Conservation (phyloP, 192 early-diverging fungal genomes). For the Podochytrium sp. region DNA sequence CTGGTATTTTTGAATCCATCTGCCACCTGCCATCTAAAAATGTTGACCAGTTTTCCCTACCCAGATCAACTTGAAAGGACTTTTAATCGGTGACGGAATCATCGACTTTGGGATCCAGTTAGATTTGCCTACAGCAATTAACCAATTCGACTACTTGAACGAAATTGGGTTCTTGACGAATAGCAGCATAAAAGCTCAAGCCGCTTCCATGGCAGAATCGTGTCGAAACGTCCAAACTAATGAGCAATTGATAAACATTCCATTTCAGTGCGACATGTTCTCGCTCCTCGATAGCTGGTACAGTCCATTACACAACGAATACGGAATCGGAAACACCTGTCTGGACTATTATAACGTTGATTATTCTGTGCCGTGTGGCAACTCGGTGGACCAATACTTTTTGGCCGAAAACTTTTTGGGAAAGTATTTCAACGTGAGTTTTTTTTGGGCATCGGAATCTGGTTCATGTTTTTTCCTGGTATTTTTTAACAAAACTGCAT, state of each 20-base stretch:
- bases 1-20: neutral
- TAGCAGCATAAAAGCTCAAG: neutral
- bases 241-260: neutral
- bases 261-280: constrained; percentile 1
- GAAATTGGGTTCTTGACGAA: neutral
- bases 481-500: no score
- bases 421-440: neutral
- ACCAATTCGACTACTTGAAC: neutral
- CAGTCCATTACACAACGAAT: neutral
- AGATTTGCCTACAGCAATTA: neutral
- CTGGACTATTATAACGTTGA: constrained; percentile 23
- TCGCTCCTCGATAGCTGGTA: neutral
- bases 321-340: neutral
- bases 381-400: neutral
- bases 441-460: neutral
- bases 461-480: neutral
- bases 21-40: neutral
- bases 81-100: constrained; percentile 32
- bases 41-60: neutral
- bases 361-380: neutral
- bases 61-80: constrained; percentile 33
- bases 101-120: constrained; percentile 10
- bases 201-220: neutral
- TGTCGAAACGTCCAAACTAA: neutral
- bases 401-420: neutral